phyloP scores from a whole-genome alignment of 495 filamentous ascomycete species.

The Articulospora tetracladia region DNA sequence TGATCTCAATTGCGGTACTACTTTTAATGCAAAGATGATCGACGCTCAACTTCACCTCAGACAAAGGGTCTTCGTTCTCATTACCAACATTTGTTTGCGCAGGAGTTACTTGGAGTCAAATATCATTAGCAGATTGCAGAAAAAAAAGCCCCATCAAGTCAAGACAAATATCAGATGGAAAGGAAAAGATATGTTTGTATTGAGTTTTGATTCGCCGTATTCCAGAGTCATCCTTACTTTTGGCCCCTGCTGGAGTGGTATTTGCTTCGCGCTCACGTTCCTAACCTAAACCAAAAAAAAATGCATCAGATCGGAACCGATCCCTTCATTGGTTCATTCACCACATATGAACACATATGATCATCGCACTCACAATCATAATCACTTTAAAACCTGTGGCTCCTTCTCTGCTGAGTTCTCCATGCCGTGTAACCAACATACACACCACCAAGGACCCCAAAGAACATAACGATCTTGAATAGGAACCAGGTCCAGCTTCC shows the following conservation, averaged over 20 bases:
- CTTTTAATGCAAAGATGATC: too few species aligned
- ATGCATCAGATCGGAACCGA: not conserved
- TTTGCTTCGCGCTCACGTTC: not conserved
- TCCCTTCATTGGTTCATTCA: not conserved
- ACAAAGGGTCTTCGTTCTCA: too few species aligned
- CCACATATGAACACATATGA: too few species aligned
- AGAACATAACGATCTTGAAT: conserved; percentile 76
- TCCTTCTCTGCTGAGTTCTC: conserved; percentile 60
- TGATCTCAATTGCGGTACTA: too few species aligned
- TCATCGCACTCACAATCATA: not conserved
- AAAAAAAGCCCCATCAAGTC: too few species aligned
- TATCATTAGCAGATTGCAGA: too few species aligned
- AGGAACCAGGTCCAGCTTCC: conserved; percentile 93
- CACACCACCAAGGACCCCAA: conserved; percentile 60
- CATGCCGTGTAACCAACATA: conserved; percentile 87
- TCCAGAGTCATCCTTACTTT: not conserved
- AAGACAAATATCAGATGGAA: too few species aligned
- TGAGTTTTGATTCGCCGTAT: not conserved
- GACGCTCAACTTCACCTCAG: too few species aligned
- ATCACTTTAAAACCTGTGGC: conserved; percentile 74
- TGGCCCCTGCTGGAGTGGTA: not conserved
- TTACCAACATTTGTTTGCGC: too few species aligned
- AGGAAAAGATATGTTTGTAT: not conserved
- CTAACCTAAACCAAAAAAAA: not conserved
- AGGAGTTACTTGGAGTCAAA: too few species aligned